Evolutionary conservation across 2,329 filamentous ascomycete species (phyloP), one percentile per base, ranked within the genome.

Genomic region (Phoma sp.): DNA sequence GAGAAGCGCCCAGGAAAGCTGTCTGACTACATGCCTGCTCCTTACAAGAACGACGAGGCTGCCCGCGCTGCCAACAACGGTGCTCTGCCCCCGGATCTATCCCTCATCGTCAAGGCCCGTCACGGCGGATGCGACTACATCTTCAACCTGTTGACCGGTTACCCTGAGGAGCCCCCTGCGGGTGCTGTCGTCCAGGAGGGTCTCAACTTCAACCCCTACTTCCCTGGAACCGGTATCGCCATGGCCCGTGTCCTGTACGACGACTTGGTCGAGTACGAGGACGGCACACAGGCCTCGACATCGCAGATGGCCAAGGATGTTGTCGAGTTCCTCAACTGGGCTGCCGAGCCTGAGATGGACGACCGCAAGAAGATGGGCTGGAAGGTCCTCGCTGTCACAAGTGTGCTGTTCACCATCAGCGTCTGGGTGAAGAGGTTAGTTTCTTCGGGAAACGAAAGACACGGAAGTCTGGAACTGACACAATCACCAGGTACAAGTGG

Each of bases 241-340:
- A 99, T 99, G 95, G 93, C 89, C 70, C 93, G 95, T 86, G 95
- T 98, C 58, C 87, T 99, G 58, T 99, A 96, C 81, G 95, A 99
- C 68, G 95, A 91, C 62, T 82, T 99, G 54, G 95, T 99, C 61
- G 95, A 99, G 78, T 99, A 98, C 81, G 95, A 99, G 77, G 95
- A 99, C 67, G 92, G 86, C 61, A 99, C 95, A 37, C 90, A 92
- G 47, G 95, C 95, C 44, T 91, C 93, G 59, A 92, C 92, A 65
- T 97, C 93, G 61, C 95, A 99, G 82, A 99, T 99, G 95, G 95
- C 95, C 78, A 99, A 99, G 88, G 95, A 99, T 70, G 95, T 99
- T 57, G 88, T 90, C 57, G 95, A 99, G 81, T 99, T 99, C 83
- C 85, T 99, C 75, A 98, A 99, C 88, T 99, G 95, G 95, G 85